Conservation (phyloP, 1,284 basidiomycete species). For the Leccinum olivaceoglutinosum region DNA sequence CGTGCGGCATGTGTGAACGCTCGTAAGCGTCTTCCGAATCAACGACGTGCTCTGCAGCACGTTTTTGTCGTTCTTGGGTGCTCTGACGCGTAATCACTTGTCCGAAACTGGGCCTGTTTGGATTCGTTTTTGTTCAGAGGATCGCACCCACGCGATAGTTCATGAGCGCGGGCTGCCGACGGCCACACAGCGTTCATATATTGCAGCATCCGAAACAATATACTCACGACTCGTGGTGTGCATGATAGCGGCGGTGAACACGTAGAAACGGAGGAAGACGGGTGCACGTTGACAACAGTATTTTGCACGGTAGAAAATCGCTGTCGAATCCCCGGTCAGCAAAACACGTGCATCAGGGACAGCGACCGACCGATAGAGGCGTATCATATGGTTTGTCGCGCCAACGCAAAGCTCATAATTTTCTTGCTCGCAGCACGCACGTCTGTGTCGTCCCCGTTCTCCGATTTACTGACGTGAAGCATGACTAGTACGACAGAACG, state of each 20-base stretch:
- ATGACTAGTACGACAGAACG: conserved; percentile 10
- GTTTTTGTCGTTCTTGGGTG: conserved; percentile 33
- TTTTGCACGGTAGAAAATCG: conserved; percentile 53
- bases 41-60: conserved; percentile 29
- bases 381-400: conserved; percentile 69
- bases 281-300: conserved; percentile 62
- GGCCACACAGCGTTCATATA: conserved; percentile 76
- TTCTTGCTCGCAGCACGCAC: conserved; percentile 52
- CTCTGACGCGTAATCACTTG: conserved; percentile 29
- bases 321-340: conserved; percentile 29
- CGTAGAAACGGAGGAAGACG: conserved; percentile 75
- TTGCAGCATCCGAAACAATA: conserved; percentile 31
- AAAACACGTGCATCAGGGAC: neutral
- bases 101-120: conserved; percentile 10
- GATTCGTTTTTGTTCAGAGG: conserved; percentile 34
- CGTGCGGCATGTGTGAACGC: conserved; percentile 25
- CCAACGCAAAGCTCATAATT: conserved; percentile 65
- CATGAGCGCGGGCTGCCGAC: conserved; percentile 66
- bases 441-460: conserved; percentile 44
- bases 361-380: conserved; percentile 57
- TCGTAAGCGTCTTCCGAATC: conserved; percentile 31
- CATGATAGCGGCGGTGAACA: conserved; percentile 82
- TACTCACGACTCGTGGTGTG: conserved; percentile 60
- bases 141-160: conserved; percentile 66
- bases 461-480: conserved; percentile 22